phyloP scores from a whole-genome alignment of 352 stramenopile species.

The Pythium rhizo-oryzae region DNA sequence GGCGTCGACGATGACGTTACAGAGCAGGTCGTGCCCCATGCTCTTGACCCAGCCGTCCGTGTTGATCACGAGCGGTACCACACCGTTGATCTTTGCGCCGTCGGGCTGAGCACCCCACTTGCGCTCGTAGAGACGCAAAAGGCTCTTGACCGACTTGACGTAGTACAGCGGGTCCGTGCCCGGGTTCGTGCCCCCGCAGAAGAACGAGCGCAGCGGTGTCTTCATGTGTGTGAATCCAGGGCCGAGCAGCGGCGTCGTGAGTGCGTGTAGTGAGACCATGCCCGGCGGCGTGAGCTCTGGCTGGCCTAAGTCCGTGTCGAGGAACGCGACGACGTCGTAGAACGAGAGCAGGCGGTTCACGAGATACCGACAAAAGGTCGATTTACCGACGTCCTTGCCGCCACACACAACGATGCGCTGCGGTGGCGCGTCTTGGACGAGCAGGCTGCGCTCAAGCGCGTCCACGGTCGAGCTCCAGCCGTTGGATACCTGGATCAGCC shows the following conservation, averaged over 20 bases:
- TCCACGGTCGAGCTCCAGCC: constrained; percentile 56
- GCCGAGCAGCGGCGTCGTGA: constrained; percentile 89
- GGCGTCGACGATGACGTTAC: constrained; percentile 84
- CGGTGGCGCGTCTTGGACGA: constrained; percentile 20
- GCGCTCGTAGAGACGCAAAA: constrained; percentile 63
- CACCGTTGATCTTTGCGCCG: constrained; percentile 1
- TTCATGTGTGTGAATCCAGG: constrained; percentile 93
- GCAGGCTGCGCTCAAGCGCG: constrained; percentile 42
- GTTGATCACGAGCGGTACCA: constrained; percentile 94
- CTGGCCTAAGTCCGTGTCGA: constrained; percentile 96
- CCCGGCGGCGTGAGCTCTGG: constrained; percentile 94
- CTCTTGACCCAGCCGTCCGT: constrained; percentile 98
- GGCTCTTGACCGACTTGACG: constrained; percentile 68
- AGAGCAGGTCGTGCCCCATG: constrained; percentile 95
- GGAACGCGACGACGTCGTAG: constrained; percentile 84
- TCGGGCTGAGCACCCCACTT: constrained; percentile 43
- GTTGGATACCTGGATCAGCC: constrained; percentile 62
- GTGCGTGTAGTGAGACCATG: constrained; percentile 90
- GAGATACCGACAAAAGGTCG: constrained; percentile 93
- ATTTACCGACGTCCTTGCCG: constrained; percentile 96
- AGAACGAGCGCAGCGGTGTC: constrained; percentile 68
- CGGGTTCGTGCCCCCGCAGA: constrained; percentile 76
- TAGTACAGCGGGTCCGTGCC: constrained; percentile 78
- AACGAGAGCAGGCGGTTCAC: constrained; percentile 90
- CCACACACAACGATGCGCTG: constrained; percentile 92